Conservation (phyloP, 169 alveolate species). For the Plasmodium gallinaceum region DNA sequence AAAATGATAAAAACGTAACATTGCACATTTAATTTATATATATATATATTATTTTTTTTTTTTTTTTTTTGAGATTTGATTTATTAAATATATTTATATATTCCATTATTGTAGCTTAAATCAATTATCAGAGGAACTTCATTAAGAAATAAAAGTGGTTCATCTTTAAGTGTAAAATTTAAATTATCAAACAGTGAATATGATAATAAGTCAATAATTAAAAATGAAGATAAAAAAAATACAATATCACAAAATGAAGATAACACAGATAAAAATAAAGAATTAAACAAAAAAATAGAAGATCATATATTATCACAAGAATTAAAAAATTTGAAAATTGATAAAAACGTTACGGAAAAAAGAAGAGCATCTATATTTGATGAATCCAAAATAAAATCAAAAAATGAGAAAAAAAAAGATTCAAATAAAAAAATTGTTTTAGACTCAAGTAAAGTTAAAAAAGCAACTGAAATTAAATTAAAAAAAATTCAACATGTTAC, state of each 20-base stretch:
- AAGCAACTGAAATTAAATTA: conserved; percentile 72
- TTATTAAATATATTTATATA: conserved; percentile 9
- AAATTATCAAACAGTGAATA: conserved; percentile 26
- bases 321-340: conserved; percentile 58
- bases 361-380: conserved; percentile 76
- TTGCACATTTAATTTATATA: neutral
- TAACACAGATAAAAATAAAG: conserved; percentile 11
- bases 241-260: conserved; percentile 7
- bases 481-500: conserved; percentile 72
- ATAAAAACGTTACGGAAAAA: conserved; percentile 48
- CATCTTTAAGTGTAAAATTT: conserved; percentile 65
- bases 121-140: conserved; percentile 74
- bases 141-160: conserved; percentile 57
- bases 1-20: conserved; percentile 71
- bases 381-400: conserved; percentile 42
- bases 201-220: conserved; percentile 7
- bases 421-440: conserved; percentile 38
- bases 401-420: conserved; percentile 48
- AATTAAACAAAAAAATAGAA: conserved; percentile 65
- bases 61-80: neutral
- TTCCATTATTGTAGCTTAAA: conserved; percentile 27
- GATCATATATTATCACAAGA: conserved; percentile 68
- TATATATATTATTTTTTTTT: neutral
- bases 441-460: conserved; percentile 72
- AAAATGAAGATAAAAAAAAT: conserved; percentile 16